Evolutionary conservation across 805 yeast genomes (phyloP).

Genomic region (Starmera caribaea): DNA sequence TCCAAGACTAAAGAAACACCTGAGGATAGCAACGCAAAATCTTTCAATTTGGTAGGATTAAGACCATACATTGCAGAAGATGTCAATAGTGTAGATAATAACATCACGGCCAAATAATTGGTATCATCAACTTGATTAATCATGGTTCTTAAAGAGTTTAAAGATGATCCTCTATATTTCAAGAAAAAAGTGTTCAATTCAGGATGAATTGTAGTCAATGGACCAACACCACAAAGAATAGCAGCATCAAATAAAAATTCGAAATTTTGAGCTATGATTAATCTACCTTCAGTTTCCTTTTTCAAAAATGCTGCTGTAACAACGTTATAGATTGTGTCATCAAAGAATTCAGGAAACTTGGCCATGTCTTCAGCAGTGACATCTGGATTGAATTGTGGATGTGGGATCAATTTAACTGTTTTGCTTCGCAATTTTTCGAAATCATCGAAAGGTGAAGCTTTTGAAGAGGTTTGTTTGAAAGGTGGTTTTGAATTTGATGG

Average conservation of each 20-base stretch:
- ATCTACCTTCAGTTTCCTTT: slow-evolving; percentile 2
- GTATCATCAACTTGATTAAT: not conserved
- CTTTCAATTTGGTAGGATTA: slow-evolving; percentile 2
- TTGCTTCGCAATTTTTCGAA: not conserved
- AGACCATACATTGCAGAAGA: not conserved
- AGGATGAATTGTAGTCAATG: slow-evolving; percentile 2
- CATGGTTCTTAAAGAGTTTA: slow-evolving; percentile 1
- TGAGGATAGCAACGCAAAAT: slow-evolving; percentile 8
- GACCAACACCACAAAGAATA: slow-evolving; percentile 9
- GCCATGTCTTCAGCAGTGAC: slow-evolving; percentile 1
- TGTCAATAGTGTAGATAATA: not conserved
- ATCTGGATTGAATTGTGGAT: slow-evolving; percentile 4
- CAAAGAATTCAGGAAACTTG: slow-evolving; percentile 8
- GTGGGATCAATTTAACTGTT: slow-evolving; percentile 7
- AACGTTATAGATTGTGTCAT: slow-evolving; percentile 9
- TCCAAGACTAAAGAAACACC: slow-evolving; percentile 13
- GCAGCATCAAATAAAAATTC: slow-evolving; percentile 5
- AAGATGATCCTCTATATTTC: slow-evolving; percentile 8
- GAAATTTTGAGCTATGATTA: not conserved
- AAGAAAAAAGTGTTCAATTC: slow-evolving; percentile 5
- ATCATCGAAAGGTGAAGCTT: not conserved
- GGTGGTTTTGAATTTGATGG: not conserved
- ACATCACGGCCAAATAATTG: not conserved
- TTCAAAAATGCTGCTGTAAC: slow-evolving; percentile 8
- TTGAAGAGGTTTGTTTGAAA: not conserved